Conservation (phyloP, 1,139 yeast species). For the Geotrichum reessii region DNA sequence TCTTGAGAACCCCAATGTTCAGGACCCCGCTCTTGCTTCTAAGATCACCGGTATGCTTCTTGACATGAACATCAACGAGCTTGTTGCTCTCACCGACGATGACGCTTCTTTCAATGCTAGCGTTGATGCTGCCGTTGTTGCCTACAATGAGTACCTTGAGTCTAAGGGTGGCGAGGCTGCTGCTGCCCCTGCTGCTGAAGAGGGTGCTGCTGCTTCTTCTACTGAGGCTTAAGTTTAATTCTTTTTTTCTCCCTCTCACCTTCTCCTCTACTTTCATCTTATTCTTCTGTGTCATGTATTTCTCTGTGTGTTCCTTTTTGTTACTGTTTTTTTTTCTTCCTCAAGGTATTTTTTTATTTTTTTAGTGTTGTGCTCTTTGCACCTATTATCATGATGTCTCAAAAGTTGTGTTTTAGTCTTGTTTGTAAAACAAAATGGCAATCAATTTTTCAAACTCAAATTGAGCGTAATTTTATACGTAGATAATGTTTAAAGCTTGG, state of each 20-base stretch:
- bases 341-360: neutral
- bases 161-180: slow-evolving; percentile 18
- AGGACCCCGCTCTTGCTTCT: slow-evolving; percentile 94
- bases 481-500: neutral
- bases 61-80: slow-evolving; percentile 90
- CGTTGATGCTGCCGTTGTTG: slow-evolving; percentile 91
- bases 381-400: neutral
- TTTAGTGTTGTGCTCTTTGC: neutral
- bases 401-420: neutral
- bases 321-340: slow-evolving; percentile 4
- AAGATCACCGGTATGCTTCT: slow-evolving; percentile 99
- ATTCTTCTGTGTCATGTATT: too few relatives aligned
- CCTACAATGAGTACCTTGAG: slow-evolving; percentile 41
- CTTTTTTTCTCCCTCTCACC: neutral
- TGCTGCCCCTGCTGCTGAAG: slow-evolving; percentile 14
- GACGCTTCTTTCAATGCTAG: slow-evolving; percentile 86
- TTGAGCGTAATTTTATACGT: neutral
- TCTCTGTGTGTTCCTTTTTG: slow-evolving; percentile 3
- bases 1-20: slow-evolving; percentile 69
- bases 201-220: slow-evolving; percentile 17
- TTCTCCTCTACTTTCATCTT: neutral
- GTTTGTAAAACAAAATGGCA: neutral
- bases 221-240: slow-evolving; percentile 13
- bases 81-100: slow-evolving; percentile 74
- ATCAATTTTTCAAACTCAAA: neutral